phyloP scores from a whole-genome alignment of 1,284 basidiomycete species.

The Trametes polyzona region DNA sequence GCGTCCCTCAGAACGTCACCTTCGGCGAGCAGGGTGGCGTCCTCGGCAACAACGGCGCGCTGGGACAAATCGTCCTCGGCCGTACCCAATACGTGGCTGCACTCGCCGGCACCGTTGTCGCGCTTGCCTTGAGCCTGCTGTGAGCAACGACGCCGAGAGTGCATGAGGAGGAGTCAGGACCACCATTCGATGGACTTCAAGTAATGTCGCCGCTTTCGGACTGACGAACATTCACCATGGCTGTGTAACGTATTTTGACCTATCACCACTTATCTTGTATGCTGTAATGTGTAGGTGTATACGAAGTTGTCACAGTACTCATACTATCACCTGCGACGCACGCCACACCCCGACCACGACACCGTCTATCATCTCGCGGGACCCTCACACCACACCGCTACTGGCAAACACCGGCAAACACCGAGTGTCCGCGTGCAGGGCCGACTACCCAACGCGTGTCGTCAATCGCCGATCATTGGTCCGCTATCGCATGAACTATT shows the following conservation, averaged over 20 bases:
- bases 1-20: constrained; percentile 33
- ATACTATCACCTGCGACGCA: too few relatives aligned
- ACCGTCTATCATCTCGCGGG: too few relatives aligned
- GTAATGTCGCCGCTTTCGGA: too few relatives aligned
- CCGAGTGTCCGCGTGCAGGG: too few relatives aligned
- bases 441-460: too few relatives aligned
- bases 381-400: too few relatives aligned
- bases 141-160: background rate
- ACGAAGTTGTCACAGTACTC: too few relatives aligned
- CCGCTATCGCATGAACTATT: too few relatives aligned
- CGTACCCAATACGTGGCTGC: constrained; percentile 6
- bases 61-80: background rate
- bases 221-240: background rate
- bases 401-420: too few relatives aligned
- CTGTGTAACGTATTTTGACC: background rate
- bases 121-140: constrained; percentile 2
- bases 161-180: background rate
- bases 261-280: background rate
- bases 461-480: too few relatives aligned
- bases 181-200: background rate
- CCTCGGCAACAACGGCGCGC: constrained; percentile 20
- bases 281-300: background rate
- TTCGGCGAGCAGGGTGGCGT: constrained; percentile 36
- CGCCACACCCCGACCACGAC: too few relatives aligned
- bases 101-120: background rate